Evolutionary conservation across 257 asterid species (phyloP), one percentile per base, ranked within the genome.

Genomic region (Dorcoceras hygrometricum): DNA sequence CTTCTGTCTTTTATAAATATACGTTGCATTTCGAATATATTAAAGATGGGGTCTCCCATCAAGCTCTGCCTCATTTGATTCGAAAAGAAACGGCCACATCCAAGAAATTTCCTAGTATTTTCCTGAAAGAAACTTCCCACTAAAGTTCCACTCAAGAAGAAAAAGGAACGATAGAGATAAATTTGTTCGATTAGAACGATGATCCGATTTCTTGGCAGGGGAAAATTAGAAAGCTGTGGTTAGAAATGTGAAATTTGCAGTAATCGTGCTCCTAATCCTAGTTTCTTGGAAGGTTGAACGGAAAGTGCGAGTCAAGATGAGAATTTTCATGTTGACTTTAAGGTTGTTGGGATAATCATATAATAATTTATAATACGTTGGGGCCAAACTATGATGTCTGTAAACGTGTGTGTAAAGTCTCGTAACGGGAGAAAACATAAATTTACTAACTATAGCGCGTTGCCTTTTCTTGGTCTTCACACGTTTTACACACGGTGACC

Each of bases 201-300:
- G 76, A 78, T 75, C 81, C 83, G 79, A 50, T 6, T 66, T 75
- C 59, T 65, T 32, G 67, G 78, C 19, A 23, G 26, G 61, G 32
- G 68, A 77, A n/a, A 27, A 63, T 36, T 63, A 56, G 27, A 39
- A 71, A 55, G 36, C 25, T 48, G 18, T 71, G 75, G 81, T 51
- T 48, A 20, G 57, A 7, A 12, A 18, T 56, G 63, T 53, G n/a
- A 14, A 54, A 57, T 68, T 25, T 69, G 67, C 24, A 23, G 31
- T 46, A 68, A 51, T 26, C 63, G 56, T 57, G 23, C 54, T 46
- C 54, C 54, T 46, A 18, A 14, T 46, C 54, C 54, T 46, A 18
- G 16, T 46, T 46, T 46, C 54, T 46, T 18, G 54, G 54, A 46
- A 16, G 8, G 54, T 46, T 46, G 54, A 46, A 46, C 54, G 54